Percentiles rank a stretch among this genome's conserved stretches.
Evolutionary conservation across 2,329 filamentous ascomycete species (phyloP).

Genomic region (Neodidymelliopsis sp.): DNA sequence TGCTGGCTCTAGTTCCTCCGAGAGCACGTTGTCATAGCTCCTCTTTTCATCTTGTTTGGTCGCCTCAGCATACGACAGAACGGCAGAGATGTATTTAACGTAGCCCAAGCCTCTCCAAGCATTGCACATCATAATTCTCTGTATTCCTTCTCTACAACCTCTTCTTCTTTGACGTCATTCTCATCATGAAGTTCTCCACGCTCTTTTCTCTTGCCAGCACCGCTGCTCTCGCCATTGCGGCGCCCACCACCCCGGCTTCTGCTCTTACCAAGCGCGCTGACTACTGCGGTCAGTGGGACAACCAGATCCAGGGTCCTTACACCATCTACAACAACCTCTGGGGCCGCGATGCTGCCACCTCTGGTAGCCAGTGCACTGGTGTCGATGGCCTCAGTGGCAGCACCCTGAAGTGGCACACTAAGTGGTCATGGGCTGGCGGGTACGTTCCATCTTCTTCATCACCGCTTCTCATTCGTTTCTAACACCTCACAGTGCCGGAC

Average conservation of each 20-base stretch:
- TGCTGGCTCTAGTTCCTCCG: constrained; percentile 10
- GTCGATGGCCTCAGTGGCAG: constrained; percentile 49
- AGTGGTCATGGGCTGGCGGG: constrained; percentile 54
- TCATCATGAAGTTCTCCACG: constrained; percentile 42
- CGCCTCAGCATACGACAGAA: neutral
- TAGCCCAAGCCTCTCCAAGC: constrained; percentile 9
- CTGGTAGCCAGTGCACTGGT: constrained; percentile 57
- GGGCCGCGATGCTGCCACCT: constrained; percentile 50
- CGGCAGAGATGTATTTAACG: constrained; percentile 20
- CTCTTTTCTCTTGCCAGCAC: constrained; percentile 34
- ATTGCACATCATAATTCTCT: neutral
- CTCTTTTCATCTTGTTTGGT: constrained; percentile 17
- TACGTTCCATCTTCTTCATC: constrained; percentile 23
- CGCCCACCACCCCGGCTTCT: constrained; percentile 35
- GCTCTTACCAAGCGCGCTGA: constrained; percentile 43
- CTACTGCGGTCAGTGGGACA: constrained; percentile 46
- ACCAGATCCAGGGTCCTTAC: constrained; percentile 34
- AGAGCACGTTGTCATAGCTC: constrained; percentile 9
- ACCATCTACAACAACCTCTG: constrained; percentile 55
- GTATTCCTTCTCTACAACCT: neutral
- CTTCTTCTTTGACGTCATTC: neutral
- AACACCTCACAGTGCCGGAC: constrained; percentile 26
- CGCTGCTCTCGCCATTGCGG: constrained; percentile 39
- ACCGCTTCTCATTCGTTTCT: neutral
- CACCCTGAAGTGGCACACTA: constrained; percentile 55